Percentiles rank a stretch among this genome's conserved stretches.
These are phyloP conservation scores for Euphorbia schlechtendalii DNA, from an alignment of 441 rosid genomes.

Conservation along the genomic window DNA sequence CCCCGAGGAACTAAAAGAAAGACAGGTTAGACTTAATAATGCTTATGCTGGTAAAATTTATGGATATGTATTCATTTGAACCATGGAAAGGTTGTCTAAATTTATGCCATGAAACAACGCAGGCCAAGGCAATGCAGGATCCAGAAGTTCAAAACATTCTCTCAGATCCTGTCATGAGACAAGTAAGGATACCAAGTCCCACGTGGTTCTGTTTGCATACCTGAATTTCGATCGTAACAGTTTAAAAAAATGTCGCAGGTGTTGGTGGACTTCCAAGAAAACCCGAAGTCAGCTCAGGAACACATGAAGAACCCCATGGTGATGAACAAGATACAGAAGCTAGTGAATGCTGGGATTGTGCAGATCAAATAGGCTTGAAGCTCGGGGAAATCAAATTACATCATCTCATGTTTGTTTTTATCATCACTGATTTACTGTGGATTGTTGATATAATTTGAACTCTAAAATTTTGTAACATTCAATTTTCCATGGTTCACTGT, in stretches of 20 bases:
- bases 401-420: not conserved
- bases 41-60: too few relatives aligned
- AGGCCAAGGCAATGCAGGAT: conserved; percentile 94
- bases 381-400: not conserved
- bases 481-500: too few relatives aligned
- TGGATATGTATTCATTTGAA: too few relatives aligned
- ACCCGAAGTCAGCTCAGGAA: conserved; percentile 82
- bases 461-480: too few relatives aligned
- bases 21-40: conserved; percentile 57
- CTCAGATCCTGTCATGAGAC: conserved; percentile 95
- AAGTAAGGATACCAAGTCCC: too few relatives aligned
- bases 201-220: too few relatives aligned
- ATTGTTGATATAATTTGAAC: conserved; percentile 2
- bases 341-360: conserved; percentile 81
- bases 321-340: conserved; percentile 85
- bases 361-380: conserved; percentile 50
- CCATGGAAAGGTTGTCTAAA: too few relatives aligned
- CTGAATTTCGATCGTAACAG: too few relatives aligned
- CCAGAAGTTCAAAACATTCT: conserved; percentile 89
- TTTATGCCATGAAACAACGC: conserved; percentile 14
- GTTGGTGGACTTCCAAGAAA: conserved; percentile 80
- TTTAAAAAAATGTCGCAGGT: too few relatives aligned
- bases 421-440: conserved; percentile 15
- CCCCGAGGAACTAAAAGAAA: conserved; percentile 90
- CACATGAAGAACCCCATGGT: conserved; percentile 88